phyloP scores from a whole-genome alignment of 192 early-diverging fungal species.

The Coemansia sp. region DNA sequence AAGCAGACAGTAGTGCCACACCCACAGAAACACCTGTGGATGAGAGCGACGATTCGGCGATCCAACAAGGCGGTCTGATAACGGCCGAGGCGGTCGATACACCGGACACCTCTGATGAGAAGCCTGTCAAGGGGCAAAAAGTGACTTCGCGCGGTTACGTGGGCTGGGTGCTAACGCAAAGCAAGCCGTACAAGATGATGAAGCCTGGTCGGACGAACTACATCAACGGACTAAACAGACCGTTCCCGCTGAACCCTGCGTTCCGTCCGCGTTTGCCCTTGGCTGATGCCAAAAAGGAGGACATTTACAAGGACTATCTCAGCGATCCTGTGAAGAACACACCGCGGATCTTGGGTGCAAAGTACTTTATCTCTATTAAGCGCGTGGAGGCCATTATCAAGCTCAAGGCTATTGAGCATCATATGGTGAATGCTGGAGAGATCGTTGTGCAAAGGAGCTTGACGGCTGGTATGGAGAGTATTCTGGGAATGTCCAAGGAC shows the following conservation, averaged over 20 bases:
- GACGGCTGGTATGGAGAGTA: slow-evolving; percentile 80
- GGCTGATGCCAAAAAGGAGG: slow-evolving; percentile 65
- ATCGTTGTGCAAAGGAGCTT: slow-evolving; percentile 68
- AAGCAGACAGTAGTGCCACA: neutral
- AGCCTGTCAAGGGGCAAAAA: neutral
- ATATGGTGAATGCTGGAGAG: slow-evolving; percentile 64
- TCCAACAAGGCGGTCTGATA: slow-evolving; percentile 1
- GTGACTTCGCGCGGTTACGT: slow-evolving; percentile 31
- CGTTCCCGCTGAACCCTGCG: slow-evolving; percentile 90
- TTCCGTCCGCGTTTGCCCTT: slow-evolving; percentile 82
- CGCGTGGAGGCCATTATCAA: slow-evolving; percentile 90
- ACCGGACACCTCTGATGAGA: neutral
- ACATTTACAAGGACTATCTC: slow-evolving; percentile 72
- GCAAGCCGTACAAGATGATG: slow-evolving; percentile 26
- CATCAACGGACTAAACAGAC: slow-evolving; percentile 44
- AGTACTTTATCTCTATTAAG: slow-evolving; percentile 75
- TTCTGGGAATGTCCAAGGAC: slow-evolving; percentile 62
- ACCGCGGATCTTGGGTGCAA: slow-evolving; percentile 70
- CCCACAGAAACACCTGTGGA: neutral
- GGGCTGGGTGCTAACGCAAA: slow-evolving; percentile 32
- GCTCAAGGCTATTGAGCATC: slow-evolving; percentile 78
- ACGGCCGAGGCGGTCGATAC: neutral
- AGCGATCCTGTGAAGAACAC: slow-evolving; percentile 63
- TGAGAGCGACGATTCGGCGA: neutral
- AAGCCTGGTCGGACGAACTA: slow-evolving; percentile 26